phyloP scores from a whole-genome alignment of 495 filamentous ascomycete species.

The Hypoxylon perforatum region DNA sequence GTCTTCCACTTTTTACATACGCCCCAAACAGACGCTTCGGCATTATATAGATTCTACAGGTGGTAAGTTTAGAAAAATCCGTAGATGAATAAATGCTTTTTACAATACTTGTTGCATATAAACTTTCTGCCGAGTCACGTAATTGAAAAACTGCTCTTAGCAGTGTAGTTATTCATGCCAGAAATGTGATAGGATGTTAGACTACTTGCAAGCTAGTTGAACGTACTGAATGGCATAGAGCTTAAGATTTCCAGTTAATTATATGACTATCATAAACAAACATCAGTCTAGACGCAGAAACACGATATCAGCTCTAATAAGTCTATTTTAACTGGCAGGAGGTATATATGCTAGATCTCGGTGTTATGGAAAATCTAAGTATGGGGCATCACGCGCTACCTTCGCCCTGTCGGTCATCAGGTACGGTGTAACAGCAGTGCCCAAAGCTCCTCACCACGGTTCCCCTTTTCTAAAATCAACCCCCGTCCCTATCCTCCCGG shows the following conservation, averaged over 20 bases:
- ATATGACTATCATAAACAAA: too few species aligned
- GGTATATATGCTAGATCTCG: background rate
- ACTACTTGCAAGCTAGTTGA: too few species aligned
- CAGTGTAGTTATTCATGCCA: too few species aligned
- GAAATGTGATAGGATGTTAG: too few species aligned
- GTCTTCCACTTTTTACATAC: too few species aligned
- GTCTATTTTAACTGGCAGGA: background rate
- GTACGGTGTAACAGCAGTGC: background rate
- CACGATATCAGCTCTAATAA: background rate
- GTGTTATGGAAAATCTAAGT: background rate
- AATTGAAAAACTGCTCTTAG: background rate
- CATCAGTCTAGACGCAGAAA: background rate
- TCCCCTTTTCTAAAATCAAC: background rate
- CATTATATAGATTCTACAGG: too few species aligned
- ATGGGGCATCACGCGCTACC: background rate
- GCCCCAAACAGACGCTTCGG: too few species aligned
- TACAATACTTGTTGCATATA: too few species aligned
- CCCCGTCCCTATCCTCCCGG: background rate
- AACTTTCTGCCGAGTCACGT: background rate
- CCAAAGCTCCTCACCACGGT: slow-evolving; percentile 9
- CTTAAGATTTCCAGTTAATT: too few species aligned
- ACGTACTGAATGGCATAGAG: too few species aligned
- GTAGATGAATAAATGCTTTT: too few species aligned
- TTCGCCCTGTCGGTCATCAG: background rate
- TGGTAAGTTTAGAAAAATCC: too few species aligned